phyloP scores from a whole-genome alignment of 495 filamentous ascomycete species.

The Penicillium paxilli region DNA sequence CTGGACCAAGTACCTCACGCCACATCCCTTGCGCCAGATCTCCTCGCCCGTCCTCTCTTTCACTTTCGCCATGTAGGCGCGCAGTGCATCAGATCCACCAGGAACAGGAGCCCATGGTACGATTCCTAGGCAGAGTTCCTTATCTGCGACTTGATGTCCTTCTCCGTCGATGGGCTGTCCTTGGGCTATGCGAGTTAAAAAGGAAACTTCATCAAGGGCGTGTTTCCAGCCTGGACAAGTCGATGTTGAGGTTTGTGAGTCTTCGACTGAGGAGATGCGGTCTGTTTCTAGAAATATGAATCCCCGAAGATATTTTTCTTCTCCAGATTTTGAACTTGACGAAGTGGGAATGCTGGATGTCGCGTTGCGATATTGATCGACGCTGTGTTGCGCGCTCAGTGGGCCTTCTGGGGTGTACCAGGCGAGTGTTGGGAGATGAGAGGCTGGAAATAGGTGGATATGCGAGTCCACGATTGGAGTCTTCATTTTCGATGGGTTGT shows the following conservation, averaged over 20 bases:
- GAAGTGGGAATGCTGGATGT: conserved; percentile 14
- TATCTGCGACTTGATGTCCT: conserved; percentile 54
- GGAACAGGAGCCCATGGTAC: conserved; percentile 82
- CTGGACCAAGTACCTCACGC: conserved; percentile 80
- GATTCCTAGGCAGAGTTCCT: conserved; percentile 59
- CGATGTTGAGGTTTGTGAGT: conserved; percentile 16
- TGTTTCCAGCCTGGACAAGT: conserved; percentile 50
- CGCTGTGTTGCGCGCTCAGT: conserved; percentile 60
- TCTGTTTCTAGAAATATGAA: conserved; percentile 85
- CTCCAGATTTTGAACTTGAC: neutral
- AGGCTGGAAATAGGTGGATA: conserved; percentile 77
- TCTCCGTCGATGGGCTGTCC: conserved; percentile 58
- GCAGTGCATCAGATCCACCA: conserved; percentile 49
- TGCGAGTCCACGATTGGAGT: conserved; percentile 74
- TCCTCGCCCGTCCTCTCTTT: conserved; percentile 25
- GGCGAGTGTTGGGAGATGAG: conserved; percentile 60
- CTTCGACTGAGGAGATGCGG: conserved; percentile 58
- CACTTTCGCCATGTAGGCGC: conserved; percentile 51
- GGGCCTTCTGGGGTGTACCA: conserved; percentile 61
- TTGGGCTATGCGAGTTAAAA: conserved; percentile 61
- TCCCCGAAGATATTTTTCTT: conserved; percentile 47
- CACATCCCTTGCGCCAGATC: conserved; percentile 58
- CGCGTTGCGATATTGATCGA: conserved; percentile 55
- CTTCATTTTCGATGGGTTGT: conserved; percentile 2
- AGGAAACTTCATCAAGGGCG: conserved; percentile 71